Conservation (phyloP, 169 alveolate species). For the Cryptosporidium viatorum region DNA sequence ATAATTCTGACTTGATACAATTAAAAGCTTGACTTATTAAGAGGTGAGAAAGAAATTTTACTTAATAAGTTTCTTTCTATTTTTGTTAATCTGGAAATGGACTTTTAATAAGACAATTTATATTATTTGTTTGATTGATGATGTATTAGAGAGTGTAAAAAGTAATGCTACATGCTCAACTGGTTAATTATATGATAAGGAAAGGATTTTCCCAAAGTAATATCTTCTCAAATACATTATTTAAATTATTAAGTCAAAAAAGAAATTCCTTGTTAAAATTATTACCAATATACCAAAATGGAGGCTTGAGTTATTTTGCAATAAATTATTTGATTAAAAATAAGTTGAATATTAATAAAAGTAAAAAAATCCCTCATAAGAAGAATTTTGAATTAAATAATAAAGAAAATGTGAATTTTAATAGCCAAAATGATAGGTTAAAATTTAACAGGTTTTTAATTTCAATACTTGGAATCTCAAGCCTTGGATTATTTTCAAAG, state of each 20-base stretch:
- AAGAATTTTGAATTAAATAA: background rate
- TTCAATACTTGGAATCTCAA: conserved; percentile 13
- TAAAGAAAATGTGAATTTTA: background rate
- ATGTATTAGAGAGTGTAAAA: background rate
- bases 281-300: background rate
- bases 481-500: background rate
- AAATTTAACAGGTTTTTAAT: background rate
- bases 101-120: too few species aligned
- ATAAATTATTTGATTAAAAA: background rate
- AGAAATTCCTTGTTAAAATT: background rate
- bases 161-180: background rate
- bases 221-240: background rate
- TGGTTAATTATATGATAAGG: background rate
- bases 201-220: background rate
- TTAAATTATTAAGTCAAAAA: background rate
- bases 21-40: background rate
- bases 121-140: background rate
- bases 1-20: background rate
- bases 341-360: background rate
- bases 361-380: background rate
- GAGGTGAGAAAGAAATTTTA: too few species aligned
- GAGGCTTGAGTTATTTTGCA: background rate
- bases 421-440: background rate
- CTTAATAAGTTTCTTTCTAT: too few species aligned
- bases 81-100: background rate